Conservation (phyloP, 2,329 filamentous ascomycete species). For the Penicillium sumatraense region DNA sequence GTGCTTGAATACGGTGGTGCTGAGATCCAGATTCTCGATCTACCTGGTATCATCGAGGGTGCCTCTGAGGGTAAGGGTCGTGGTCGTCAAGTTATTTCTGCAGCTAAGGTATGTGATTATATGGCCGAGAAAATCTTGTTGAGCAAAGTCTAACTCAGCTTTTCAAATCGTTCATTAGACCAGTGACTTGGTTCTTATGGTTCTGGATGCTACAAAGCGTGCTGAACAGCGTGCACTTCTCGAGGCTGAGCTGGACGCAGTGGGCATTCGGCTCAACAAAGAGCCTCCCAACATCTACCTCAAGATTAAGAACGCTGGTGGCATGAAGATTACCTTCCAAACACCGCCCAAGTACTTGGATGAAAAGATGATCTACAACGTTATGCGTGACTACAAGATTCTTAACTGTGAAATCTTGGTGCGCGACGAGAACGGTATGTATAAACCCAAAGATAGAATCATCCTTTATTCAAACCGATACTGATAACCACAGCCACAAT, state of each 20-base stretch:
- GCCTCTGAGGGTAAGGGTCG: slow-evolving; percentile 94
- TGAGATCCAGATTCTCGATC: slow-evolving; percentile 96
- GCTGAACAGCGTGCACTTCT: slow-evolving; percentile 88
- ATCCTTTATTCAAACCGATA: neutral
- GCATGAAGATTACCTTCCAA: slow-evolving; percentile 98
- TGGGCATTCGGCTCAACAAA: slow-evolving; percentile 90
- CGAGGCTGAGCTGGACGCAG: slow-evolving; percentile 90
- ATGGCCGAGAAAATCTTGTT: neutral
- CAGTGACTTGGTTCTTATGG: slow-evolving; percentile 95
- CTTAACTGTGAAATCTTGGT: slow-evolving; percentile 96
- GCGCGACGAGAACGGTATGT: slow-evolving; percentile 80
- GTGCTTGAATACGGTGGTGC: slow-evolving; percentile 97
- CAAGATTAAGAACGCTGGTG: slow-evolving; percentile 92
- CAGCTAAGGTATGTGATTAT: slow-evolving; percentile 71
- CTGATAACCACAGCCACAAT: slow-evolving; percentile 68
- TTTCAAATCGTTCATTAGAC: slow-evolving; percentile 56
- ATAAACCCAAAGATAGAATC: slow-evolving; percentile 11
- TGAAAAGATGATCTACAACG: slow-evolving; percentile 98
- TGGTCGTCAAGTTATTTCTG: slow-evolving; percentile 94
- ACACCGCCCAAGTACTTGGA: slow-evolving; percentile 86
- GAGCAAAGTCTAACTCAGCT: neutral
- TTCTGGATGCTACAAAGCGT: slow-evolving; percentile 94
- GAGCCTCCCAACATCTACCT: slow-evolving; percentile 97
- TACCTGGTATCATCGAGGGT: slow-evolving; percentile 97
- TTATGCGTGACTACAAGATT: slow-evolving; percentile 97